phyloP scores from a whole-genome alignment of 2,329 filamentous ascomycete genomes.

The Pyrenophora teres region DNA sequence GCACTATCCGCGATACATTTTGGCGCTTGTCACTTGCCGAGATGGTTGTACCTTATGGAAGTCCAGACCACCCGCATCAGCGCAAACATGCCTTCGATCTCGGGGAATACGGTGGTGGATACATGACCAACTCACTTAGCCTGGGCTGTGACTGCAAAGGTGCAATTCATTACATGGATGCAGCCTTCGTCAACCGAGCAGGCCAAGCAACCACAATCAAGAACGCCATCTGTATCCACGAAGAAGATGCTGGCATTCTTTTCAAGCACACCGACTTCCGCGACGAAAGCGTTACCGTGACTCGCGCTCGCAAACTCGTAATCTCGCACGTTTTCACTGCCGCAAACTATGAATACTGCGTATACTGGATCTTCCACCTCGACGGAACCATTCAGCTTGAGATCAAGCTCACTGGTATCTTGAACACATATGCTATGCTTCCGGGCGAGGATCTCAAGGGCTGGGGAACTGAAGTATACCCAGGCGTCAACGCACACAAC shows the following conservation, averaged over 20 bases:
- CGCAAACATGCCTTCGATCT: constrained; percentile 82
- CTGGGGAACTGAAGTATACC: constrained; percentile 91
- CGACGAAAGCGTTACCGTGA: constrained; percentile 84
- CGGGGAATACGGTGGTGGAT: constrained; percentile 79
- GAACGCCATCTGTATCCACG: constrained; percentile 94
- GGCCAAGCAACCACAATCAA: constrained; percentile 82
- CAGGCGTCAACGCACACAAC: constrained; percentile 91
- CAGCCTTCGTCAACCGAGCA: constrained; percentile 77
- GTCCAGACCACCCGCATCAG: constrained; percentile 79
- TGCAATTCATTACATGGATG: constrained; percentile 88
- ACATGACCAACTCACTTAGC: constrained; percentile 79
- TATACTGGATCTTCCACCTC: constrained; percentile 89
- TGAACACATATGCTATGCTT: constrained; percentile 87
- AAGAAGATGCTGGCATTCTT: constrained; percentile 87
- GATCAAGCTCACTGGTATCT: constrained; percentile 85
- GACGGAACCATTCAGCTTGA: constrained; percentile 92
- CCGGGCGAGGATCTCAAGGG: constrained; percentile 79
- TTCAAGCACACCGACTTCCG: constrained; percentile 97
- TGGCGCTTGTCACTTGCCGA: constrained; percentile 88
- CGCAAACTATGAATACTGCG: constrained; percentile 92
- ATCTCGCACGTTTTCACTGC: constrained; percentile 93
- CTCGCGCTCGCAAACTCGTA: constrained; percentile 81
- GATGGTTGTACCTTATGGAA: constrained; percentile 92
- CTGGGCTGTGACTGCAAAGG: constrained; percentile 88
- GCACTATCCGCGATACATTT: constrained; percentile 76